Conservation (phyloP, 1,139 yeast genomes). For the Suhomyces ambrosiae region DNA sequence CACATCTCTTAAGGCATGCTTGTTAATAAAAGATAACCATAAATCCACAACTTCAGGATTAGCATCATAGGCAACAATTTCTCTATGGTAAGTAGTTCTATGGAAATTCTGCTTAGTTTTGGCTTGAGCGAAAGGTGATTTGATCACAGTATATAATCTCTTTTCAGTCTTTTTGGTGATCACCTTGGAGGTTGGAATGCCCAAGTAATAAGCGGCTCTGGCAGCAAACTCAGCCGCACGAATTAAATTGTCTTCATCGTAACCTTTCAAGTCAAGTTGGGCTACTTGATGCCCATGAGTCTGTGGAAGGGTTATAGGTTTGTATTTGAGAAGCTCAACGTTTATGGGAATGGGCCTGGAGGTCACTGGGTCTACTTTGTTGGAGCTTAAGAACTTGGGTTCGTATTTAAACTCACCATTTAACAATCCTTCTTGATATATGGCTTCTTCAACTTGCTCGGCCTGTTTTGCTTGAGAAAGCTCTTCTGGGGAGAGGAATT, state of each 20-base stretch:
- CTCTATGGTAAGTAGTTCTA: slow-evolving; percentile 78
- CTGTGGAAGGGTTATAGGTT: slow-evolving; percentile 71
- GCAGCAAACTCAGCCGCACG: slow-evolving; percentile 83
- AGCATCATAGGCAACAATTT: slow-evolving; percentile 78
- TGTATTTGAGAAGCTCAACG: slow-evolving; percentile 79
- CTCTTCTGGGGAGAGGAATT: slow-evolving; percentile 36
- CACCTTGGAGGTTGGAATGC: slow-evolving; percentile 65
- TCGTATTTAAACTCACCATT: slow-evolving; percentile 36
- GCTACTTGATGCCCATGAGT: slow-evolving; percentile 75
- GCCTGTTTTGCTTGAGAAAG: slow-evolving; percentile 28
- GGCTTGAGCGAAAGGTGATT: slow-evolving; percentile 93
- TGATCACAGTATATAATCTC: slow-evolving; percentile 85
- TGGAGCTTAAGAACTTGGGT: slow-evolving; percentile 45
- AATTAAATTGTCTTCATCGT: slow-evolving; percentile 67
- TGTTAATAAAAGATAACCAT: slow-evolving; percentile 77
- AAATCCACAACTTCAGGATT: slow-evolving; percentile 83
- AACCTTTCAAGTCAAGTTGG: slow-evolving; percentile 71
- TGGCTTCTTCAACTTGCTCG: slow-evolving; percentile 32
- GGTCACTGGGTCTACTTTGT: slow-evolving; percentile 28
- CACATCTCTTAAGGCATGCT: slow-evolving; percentile 79
- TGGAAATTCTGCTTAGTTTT: slow-evolving; percentile 93
- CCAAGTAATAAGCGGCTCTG: slow-evolving; percentile 87
- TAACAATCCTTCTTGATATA: slow-evolving; percentile 33
- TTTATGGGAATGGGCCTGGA: slow-evolving; percentile 74
- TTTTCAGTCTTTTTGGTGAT: slow-evolving; percentile 70